Evolutionary conservation across 2,329 filamentous ascomycete species (phyloP), one percentile per base, ranked within the genome.

Genomic region (Purpureocillium takamizusanense): DNA sequence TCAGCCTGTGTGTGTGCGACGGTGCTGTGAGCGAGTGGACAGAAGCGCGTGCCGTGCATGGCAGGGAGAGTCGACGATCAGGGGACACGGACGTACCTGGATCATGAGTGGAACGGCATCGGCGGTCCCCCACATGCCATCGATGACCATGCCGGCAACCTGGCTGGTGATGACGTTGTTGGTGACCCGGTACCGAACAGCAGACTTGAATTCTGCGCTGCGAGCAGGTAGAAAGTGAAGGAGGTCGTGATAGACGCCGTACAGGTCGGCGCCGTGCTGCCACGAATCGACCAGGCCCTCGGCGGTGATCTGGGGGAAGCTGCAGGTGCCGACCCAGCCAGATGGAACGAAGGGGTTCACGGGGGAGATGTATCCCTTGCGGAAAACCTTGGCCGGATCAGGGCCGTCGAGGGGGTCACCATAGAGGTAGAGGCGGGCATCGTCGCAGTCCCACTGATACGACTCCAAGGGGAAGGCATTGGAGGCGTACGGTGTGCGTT

Each of bases 151-250:
- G 40, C 81, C 75, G 10, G 82, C 83, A 13, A 90, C 85, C 59
- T 92, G 83, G 50, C 76, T 83, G 2, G 86, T 92, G 52, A 94
- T 90, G 36, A 79, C 69, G 59, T 92, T 92, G 55, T 85, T 85
- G 1, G 86, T 89, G 10, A 90, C 84, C 38, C 85, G 73, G 58
- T 81, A 90, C 35, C 59, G 60, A 27, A 85, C 67, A 13, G 64
- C 65, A 8, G 49, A 46, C 4, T 50, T 46, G 63, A 65, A 68
- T 21, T 69, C 54, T 11, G 59, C 44, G 29, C 68, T 58, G 4
- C 62, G 60, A 6, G 55, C 43, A 0, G 85, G 85, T 2, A 92
- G 63, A 55, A 90, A 85, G 2, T 63, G 53, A 1, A 92, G 68
- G 5, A 85, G 62, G 44, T 76, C 73, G 49, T 81, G 75, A 53